Percentiles rank a stretch among this genome's conserved stretches.
phyloP scores from a whole-genome alignment of 2,329 filamentous ascomycete genomes.

The Fusarium brevicatenulatum region DNA sequence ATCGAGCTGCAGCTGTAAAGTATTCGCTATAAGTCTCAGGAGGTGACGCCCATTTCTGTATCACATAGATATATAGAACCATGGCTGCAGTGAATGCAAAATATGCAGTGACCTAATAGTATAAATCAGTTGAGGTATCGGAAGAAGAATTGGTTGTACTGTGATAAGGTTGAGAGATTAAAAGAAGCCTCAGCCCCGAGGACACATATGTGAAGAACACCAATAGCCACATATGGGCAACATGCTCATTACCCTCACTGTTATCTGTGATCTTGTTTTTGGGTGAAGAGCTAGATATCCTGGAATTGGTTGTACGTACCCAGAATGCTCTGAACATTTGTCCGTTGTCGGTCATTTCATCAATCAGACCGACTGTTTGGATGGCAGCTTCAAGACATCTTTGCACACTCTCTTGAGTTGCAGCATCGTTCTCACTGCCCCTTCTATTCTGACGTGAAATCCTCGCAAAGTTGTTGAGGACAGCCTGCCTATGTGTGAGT shows the following conservation, averaged over 20 bases:
- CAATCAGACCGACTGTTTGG: conserved; percentile 34
- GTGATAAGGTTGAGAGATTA: neutral
- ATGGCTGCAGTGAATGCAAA: conserved; percentile 43
- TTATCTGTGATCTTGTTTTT: neutral
- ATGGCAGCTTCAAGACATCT: conserved; percentile 38
- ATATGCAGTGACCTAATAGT: conserved; percentile 37
- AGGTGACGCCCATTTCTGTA: conserved; percentile 38
- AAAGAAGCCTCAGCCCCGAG: neutral
- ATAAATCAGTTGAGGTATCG: neutral
- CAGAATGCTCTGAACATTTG: conserved; percentile 42
- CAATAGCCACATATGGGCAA: neutral
- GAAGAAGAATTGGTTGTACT: neutral
- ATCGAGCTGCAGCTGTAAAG: conserved; percentile 32
- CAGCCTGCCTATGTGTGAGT: conserved; percentile 52
- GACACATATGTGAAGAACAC: neutral
- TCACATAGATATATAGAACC: conserved; percentile 42
- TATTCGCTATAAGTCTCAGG: conserved; percentile 34
- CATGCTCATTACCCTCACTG: neutral
- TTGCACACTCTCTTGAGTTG: conserved; percentile 31
- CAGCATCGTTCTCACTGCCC: neutral
- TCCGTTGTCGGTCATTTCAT: conserved; percentile 36
- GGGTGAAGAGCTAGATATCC: neutral
- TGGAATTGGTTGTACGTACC: neutral
- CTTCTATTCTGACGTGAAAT: conserved; percentile 16
- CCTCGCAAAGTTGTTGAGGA: conserved; percentile 49